Base-by-base conservation (phyloP, 257 asterid genomes). In the Salvia splendens region DNA sequence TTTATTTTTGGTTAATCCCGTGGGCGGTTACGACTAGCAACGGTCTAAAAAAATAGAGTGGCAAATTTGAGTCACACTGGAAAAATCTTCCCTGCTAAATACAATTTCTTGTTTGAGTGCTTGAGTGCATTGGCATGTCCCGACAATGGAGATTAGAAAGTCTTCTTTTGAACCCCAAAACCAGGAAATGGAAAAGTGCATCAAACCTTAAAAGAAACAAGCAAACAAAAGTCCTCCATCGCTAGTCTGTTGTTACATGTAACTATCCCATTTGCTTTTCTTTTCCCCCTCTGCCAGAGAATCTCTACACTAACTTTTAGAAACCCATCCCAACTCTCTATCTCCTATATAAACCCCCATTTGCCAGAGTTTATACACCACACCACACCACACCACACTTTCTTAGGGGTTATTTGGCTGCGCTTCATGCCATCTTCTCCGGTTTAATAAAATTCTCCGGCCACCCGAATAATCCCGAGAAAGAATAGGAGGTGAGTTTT, bases 241-340 rank as follows among this genome's bases (percentile, higher is more conserved):
- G 79, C 70, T 51, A 58, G 66, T 70, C 68, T 72, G 70, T 63
- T 72, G 10, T 69, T 71, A 64, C 70, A 12, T 57, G 82, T 72
- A 75, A 68, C 63, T 49, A 71, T 75, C 80, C 52, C 68, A 77
- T 69, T 80, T 79, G 76, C 62, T 79, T 71, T 55, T 15, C 42
- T 73, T 24, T 24, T 73, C 74, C 60, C 67, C 52, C 78, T 50
- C 82, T 75, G 82, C 70, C 82, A 75, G 51, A 72, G 86, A 79
- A 77, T 73, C 80, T 69, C 61, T 10, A 32, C 79, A 75, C 80
- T 73, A 42, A 67, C 82, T 64, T 68, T 72, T 69, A 50, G 61
- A 72, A 70, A 24, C 53, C 61, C 72, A 61, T 10, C 43, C 12
- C 51, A 42, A 59, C 36, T 32, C 35, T 24, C 30, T 1, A 0